A percentile compares a stretch with the other conserved stretches of the same genome.
Evolutionary conservation across 176 grass and related monocot species (phyloP).

Genomic region (Bromus sterilis): DNA sequence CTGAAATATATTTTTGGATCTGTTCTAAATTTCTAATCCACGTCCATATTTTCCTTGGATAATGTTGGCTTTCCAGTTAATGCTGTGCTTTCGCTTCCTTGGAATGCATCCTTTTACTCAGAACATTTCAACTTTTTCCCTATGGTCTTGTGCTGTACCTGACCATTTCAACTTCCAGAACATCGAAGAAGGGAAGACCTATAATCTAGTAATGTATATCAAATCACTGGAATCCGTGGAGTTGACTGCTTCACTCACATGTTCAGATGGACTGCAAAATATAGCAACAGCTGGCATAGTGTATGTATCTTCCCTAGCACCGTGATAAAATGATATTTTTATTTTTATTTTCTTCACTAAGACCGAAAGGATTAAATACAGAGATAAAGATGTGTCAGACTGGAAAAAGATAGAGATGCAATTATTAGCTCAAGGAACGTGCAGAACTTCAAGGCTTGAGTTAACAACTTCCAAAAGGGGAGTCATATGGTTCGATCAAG

Average conservation of each 20-base stretch:
- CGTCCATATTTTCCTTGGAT: background rate
- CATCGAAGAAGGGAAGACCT: slow-evolving; percentile 65
- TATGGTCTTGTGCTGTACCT: slow-evolving; percentile 4
- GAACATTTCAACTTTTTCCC: background rate
- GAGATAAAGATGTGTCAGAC: background rate
- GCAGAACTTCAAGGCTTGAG: slow-evolving; percentile 34
- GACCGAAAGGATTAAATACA: background rate
- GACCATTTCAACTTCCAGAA: slow-evolving; percentile 51
- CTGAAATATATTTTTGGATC: background rate
- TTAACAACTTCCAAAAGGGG: slow-evolving; percentile 30
- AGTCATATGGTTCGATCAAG: slow-evolving; percentile 48
- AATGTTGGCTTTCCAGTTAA: background rate
- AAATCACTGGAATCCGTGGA: slow-evolving; percentile 39
- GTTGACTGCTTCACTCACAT: slow-evolving; percentile 42
- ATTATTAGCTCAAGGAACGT: slow-evolving; percentile 26
- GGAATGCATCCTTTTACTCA: background rate
- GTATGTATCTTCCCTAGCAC: background rate
- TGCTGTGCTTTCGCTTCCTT: background rate
- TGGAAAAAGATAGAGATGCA: slow-evolving; percentile 33
- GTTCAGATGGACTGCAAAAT: background rate
- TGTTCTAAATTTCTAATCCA: background rate
- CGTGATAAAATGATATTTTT: background rate
- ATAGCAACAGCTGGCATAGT: slow-evolving; percentile 9
- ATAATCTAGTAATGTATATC: slow-evolving; percentile 60
- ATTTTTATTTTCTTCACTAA: background rate